Evolutionary conservation across 345 rosid genomes (phyloP).

Genomic region (Rhodamnia rubescens): DNA sequence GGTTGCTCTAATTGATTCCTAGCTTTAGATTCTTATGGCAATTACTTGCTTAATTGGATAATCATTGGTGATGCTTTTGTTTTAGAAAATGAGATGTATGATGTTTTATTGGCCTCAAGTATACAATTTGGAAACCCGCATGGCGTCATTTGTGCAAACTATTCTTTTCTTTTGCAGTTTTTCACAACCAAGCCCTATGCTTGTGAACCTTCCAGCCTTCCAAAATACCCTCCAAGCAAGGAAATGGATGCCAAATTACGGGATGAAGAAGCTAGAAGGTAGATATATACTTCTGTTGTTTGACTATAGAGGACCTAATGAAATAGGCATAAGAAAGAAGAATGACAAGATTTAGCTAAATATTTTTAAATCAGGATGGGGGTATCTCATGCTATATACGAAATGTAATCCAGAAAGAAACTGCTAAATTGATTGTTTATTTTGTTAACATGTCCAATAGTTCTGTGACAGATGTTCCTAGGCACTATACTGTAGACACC

Average conservation of each 20-base stretch:
- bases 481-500: not conserved
- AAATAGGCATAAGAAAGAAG: not conserved
- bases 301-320: not conserved
- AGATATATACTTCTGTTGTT: not conserved
- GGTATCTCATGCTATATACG: not conserved
- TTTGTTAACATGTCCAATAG: not conserved
- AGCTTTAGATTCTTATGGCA: not conserved
- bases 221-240: conserved; percentile 75
- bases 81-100: not conserved
- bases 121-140: not conserved
- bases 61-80: not conserved
- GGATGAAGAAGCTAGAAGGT: conserved; percentile 88
- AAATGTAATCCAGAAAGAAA: not conserved
- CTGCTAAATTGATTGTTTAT: not conserved
- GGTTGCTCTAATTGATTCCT: not conserved
- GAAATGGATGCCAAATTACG: conserved; percentile 77
- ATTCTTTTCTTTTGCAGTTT: conserved; percentile 38
- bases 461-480: not conserved
- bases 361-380: not conserved
- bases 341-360: too few species aligned
- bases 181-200: conserved; percentile 59
- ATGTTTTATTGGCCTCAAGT: not conserved
- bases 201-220: conserved; percentile 74
- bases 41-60: not conserved
- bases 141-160: not conserved